These are phyloP conservation scores for Skeletonema marinoi DNA, from an alignment of 108 stramenopile species.

Conservation along the genomic window DNA sequence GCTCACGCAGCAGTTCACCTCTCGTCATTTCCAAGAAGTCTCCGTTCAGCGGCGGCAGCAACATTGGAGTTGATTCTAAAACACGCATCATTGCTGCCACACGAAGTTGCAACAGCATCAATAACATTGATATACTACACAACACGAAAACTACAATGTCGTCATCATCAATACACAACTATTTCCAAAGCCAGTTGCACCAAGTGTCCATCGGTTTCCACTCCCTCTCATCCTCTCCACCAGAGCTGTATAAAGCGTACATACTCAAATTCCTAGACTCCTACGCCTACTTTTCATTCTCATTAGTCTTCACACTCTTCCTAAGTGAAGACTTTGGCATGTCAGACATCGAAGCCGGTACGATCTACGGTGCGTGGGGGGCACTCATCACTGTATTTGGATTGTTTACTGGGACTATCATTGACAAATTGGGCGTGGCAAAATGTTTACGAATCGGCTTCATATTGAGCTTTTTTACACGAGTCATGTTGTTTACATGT, in stretches of 20 bases:
- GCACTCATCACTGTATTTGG: conserved; percentile 71
- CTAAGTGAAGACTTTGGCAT: conserved; percentile 59
- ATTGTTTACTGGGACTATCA: conserved; percentile 56
- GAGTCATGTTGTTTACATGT: conserved; percentile 47
- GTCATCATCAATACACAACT: background rate
- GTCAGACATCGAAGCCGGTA: conserved; percentile 62
- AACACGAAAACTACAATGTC: background rate
- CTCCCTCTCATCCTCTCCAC: conserved; percentile 50
- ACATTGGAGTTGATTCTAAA: too few relatives aligned
- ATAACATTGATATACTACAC: background rate
- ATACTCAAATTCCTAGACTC: conserved; percentile 69
- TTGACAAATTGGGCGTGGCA: conserved; percentile 74
- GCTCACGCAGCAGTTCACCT: background rate
- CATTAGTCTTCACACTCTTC: conserved; percentile 65
- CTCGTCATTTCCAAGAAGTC: background rate
- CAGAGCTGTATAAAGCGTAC: conserved; percentile 68
- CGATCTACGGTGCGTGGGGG: conserved; percentile 72
- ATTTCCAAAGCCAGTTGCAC: conserved; percentile 6
- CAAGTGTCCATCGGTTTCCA: conserved; percentile 45
- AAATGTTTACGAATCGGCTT: conserved; percentile 57
- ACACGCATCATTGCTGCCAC: background rate
- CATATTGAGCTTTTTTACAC: conserved; percentile 42
- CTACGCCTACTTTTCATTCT: conserved; percentile 70
- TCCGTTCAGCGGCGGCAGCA: too few relatives aligned
- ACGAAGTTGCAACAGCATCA: too few relatives aligned